Conservation (phyloP, 1,139 yeast species). For the Saccharomyces hybrid region DNA sequence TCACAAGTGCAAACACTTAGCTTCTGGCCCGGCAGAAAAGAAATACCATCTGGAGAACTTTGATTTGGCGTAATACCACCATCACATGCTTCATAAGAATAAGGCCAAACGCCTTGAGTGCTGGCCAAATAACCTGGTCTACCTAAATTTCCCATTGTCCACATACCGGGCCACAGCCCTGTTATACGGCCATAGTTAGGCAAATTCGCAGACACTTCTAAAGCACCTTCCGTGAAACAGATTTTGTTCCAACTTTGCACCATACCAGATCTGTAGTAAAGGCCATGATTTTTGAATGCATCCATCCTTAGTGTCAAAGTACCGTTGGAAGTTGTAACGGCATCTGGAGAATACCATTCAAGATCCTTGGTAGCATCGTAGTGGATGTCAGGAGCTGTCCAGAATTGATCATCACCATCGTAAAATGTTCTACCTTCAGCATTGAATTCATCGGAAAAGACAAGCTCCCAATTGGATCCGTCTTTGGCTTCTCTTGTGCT, state of each 20-base stretch:
- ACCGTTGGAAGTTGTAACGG: constrained; percentile 61
- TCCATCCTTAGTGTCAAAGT: constrained; percentile 60
- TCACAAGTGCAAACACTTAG: too few relatives aligned
- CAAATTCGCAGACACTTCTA: constrained; percentile 62
- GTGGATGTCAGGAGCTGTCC: constrained; percentile 67
- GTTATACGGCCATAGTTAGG: constrained; percentile 63
- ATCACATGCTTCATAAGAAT: constrained; percentile 71
- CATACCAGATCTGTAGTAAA: constrained; percentile 80
- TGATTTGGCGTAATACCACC: constrained; percentile 86
- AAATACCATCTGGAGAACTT: constrained; percentile 72
- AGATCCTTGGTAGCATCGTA: constrained; percentile 76
- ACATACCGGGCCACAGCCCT: constrained; percentile 87
- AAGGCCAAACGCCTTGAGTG: constrained; percentile 87
- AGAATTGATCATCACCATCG: constrained; percentile 78
- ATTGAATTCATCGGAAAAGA: constrained; percentile 78
- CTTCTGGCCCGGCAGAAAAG: constrained; percentile 71
- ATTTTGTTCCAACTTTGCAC: constrained; percentile 76
- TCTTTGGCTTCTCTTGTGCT: constrained; percentile 36
- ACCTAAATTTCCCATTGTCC: constrained; percentile 83
- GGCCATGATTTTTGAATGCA: constrained; percentile 61
- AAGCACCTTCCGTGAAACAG: constrained; percentile 69
- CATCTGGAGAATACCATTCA: constrained; percentile 89
- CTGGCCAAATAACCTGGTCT: constrained; percentile 76
- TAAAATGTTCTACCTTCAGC: constrained; percentile 78
- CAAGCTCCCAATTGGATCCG: constrained; percentile 64